Percentiles rank a stretch among this genome's conserved stretches.
Evolutionary conservation across 176 grass and related monocot species (phyloP).

Genomic region (Rhipidocladum racemiflorum): DNA sequence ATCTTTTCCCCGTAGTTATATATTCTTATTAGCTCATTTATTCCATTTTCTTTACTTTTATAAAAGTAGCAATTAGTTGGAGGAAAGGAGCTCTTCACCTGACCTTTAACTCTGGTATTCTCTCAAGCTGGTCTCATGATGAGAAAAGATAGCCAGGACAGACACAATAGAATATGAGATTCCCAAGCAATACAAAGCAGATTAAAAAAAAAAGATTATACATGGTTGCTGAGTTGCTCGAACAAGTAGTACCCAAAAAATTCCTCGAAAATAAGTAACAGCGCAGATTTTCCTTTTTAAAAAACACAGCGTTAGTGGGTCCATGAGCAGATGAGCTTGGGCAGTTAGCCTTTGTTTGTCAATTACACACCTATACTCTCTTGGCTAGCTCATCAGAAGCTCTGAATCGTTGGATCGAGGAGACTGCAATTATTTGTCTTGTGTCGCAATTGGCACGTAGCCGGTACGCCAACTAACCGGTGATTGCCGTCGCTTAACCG

Average conservation of each 20-base stretch:
- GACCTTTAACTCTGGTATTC: not conserved
- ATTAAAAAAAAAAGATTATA: not conserved
- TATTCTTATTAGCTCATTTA: not conserved
- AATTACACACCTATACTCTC: not conserved
- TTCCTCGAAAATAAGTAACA: not conserved
- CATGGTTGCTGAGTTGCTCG: not conserved
- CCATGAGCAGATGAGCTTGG: not conserved
- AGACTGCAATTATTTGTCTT: not conserved
- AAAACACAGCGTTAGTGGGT: not conserved
- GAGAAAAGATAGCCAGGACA: not conserved
- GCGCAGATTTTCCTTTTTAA: not conserved
- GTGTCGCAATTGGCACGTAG: constrained; percentile 3
- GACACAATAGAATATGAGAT: too few relatives aligned
- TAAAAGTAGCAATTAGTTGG: not conserved
- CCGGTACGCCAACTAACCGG: not conserved
- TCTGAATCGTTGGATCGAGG: not conserved
- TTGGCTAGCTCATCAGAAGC: not conserved
- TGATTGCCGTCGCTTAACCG: not conserved
- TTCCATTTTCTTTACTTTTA: not conserved
- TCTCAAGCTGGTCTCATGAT: not conserved
- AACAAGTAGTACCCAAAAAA: not conserved
- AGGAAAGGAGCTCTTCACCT: constrained; percentile 18
- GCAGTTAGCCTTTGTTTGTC: not conserved
- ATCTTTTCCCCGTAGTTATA: too few relatives aligned
- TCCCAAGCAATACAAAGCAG: not conserved